Base-by-base conservation (phyloP, 176 grass and related monocot species). In the Oryza rufipogon region DNA sequence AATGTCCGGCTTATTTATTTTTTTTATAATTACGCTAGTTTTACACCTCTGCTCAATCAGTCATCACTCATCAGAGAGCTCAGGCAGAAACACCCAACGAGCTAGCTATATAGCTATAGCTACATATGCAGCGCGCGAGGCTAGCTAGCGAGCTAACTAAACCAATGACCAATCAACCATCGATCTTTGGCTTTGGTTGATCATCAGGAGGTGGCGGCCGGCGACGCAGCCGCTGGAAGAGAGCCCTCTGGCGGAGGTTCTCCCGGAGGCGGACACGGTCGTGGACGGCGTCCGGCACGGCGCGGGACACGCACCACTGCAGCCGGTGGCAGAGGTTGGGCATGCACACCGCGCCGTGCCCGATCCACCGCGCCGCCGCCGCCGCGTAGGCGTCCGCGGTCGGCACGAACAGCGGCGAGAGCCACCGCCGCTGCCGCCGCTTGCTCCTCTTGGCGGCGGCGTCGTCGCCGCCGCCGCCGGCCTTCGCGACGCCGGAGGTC, bases 241-340 rank as follows among this genome's bases (percentile, higher is more conserved):
- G 8, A 13, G 38, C 38, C 6, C 83, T 69, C 11, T 92, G 83
- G 26, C 71, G 66, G 20, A 90, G 85, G 63, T 85, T 84, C 54
- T 76, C 73, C 12, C 34, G 77, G 56, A 93, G 49, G 6, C 91
- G 74, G 39, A 44, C 23, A 15, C 65, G 64, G 56, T 96, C 87
- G 39, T 76, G 71, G 11, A 70, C 23, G 1, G 28, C 28, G 56
- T 96, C 84, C 22, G 94, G 91, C 30, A 91, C 41, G 52, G 74
- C 14, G 11, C 51, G 32, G 6, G 83, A n/a, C 36, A 85, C 56
- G 39, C 64, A 89, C 86, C 81, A 85, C 60, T 82, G 86, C 22
- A 96, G 71, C 64, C 82, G 85, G 47, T 93, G 94, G 58, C 56
- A 64, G 39, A 83, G 63, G 65, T 89, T 75, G 36, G 94, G 91